phyloP scores from a whole-genome alignment of 2,329 filamentous ascomycete genomes.

The Fusarium decemcellulare region DNA sequence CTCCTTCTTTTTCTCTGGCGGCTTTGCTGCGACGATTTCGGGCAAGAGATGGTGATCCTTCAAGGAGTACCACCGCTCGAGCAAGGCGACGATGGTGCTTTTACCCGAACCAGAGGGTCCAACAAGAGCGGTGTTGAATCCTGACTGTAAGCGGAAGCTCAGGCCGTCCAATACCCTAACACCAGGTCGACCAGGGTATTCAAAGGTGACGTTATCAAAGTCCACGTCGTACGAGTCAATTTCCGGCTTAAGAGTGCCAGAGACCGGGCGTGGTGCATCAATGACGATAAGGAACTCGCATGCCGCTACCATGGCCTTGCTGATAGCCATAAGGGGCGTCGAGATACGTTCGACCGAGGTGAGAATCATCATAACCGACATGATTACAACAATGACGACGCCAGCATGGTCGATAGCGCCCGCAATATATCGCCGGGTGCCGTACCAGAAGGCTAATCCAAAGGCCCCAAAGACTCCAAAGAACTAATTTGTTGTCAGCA shows the following conservation, averaged over 20 bases:
- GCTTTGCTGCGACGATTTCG: slow-evolving; percentile 7
- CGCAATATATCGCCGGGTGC: slow-evolving; percentile 53
- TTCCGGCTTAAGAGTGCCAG: slow-evolving; percentile 43
- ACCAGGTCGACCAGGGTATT: slow-evolving; percentile 40
- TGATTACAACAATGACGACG: slow-evolving; percentile 55
- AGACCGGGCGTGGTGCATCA: slow-evolving; percentile 41
- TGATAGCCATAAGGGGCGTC: slow-evolving; percentile 55
- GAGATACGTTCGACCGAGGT: slow-evolving; percentile 55
- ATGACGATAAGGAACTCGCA: slow-evolving; percentile 50
- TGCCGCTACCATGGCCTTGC: slow-evolving; percentile 48
- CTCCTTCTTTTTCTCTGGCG: neutral
- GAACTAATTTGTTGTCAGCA: slow-evolving; percentile 37
- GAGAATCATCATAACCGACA: slow-evolving; percentile 56
- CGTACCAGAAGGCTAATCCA: slow-evolving; percentile 61
- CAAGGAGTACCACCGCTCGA: slow-evolving; percentile 72
- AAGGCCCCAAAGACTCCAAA: slow-evolving; percentile 54
- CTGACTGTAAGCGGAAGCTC: slow-evolving; percentile 66
- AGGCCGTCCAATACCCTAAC: slow-evolving; percentile 58
- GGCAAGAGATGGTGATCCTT: slow-evolving; percentile 30
- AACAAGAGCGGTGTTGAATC: slow-evolving; percentile 77
- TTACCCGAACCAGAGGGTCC: slow-evolving; percentile 79
- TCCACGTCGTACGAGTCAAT: slow-evolving; percentile 59
- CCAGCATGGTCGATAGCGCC: slow-evolving; percentile 53
- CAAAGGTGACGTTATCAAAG: slow-evolving; percentile 51
- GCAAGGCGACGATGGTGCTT: slow-evolving; percentile 62